Conservation (phyloP, 106 monocot species). For the Apostasia ramifera region DNA sequence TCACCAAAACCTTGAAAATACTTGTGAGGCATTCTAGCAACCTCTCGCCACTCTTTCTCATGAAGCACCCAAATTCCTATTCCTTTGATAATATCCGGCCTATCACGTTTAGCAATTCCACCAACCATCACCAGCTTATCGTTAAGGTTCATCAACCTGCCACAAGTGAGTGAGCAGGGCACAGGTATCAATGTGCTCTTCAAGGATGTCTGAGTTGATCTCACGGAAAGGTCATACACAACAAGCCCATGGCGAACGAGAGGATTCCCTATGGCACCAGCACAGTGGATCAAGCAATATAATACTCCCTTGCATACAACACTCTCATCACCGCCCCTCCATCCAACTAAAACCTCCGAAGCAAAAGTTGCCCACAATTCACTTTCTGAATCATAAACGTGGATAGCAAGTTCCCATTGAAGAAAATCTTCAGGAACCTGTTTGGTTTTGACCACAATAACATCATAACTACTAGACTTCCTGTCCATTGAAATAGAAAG, state of each 20-base stretch:
- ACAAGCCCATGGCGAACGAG: constrained; percentile 46
- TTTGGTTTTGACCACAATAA: constrained; percentile 46
- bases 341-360: constrained; percentile 47
- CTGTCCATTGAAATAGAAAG: constrained; percentile 37
- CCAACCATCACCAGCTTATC: constrained; percentile 74
- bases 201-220: constrained; percentile 20
- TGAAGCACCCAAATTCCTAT: constrained; percentile 83
- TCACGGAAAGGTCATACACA: constrained; percentile 39
- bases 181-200: constrained; percentile 33
- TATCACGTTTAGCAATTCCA: constrained; percentile 63
- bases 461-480: constrained; percentile 26
- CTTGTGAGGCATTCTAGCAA: constrained; percentile 72
- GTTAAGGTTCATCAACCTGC: constrained; percentile 65
- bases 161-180: constrained; percentile 65
- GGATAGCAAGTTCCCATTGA: constrained; percentile 62
- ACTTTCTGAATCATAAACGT: constrained; percentile 45
- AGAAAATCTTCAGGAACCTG: constrained; percentile 58
- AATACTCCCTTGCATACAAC: constrained; percentile 67
- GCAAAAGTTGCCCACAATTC: constrained; percentile 33
- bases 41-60: constrained; percentile 42
- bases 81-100: constrained; percentile 67
- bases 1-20: constrained; percentile 85
- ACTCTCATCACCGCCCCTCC: constrained; percentile 69
- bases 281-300: constrained; percentile 57
- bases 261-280: constrained; percentile 21